Evolutionary conservation across 2,329 filamentous ascomycete species (phyloP), one percentile per base, ranked within the genome.

Genomic region (Chaetomiaceae sp.): DNA sequence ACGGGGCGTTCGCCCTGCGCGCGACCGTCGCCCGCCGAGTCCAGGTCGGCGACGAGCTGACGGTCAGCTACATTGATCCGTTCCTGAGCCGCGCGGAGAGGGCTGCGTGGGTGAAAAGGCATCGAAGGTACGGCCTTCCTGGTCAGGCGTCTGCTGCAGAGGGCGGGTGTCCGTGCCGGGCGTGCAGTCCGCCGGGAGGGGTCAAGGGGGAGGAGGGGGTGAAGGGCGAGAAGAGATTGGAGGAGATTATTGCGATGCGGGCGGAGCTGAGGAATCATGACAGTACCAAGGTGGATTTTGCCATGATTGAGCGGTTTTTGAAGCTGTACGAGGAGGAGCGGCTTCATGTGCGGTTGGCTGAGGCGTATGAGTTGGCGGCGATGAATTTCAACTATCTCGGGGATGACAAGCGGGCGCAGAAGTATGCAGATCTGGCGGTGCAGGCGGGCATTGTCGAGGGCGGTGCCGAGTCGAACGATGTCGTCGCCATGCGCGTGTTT

Each of bases 301-400:
- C 55, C 1, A 46, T 65, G 54, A 68, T 69, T 2, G 65, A 66
- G 40, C 47, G 62, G 6, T 53, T 70, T 3, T 17, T 73, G 5
- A 50, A 56, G 7, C 27, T 70, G 27, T 66, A 69, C 35, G 59
- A 64, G 16, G 44, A 65, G 31, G 67, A 73, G 44, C 61, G 65
- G 0, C 51, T 73, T 5, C 61, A 73, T 27, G 64, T 63, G 0
- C 68, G 68, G 52, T 52, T 72, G 35, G 66, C 70, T 13, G 60
- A 67, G 14, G 63, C 68, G 9, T 73, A 71, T 57, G 69, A 70
- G 16, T 63, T 68, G 53, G 67, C 68, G 5, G 70, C 71, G 20
- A 42, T 71, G 33, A 68, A 70, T 17, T 71, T 67, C 46, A 71
- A 67, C 58, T 67, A 70, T 12, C 63, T 70, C 6, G 64, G 64